phyloP scores from a whole-genome alignment of 768 basidiomycete species.

The Sarcomyxa edulis region DNA sequence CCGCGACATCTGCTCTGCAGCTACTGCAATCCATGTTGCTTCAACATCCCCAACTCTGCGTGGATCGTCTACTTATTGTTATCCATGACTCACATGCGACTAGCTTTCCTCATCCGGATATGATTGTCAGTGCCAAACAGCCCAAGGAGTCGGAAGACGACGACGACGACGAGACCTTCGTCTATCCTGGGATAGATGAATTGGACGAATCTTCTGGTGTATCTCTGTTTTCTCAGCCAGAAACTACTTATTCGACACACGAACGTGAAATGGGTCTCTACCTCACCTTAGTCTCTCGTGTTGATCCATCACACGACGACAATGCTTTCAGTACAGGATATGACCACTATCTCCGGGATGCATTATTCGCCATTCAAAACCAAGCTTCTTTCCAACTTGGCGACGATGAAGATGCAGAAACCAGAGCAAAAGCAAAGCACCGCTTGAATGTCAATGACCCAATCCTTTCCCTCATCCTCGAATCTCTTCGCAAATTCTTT shows the following conservation, averaged over 20 bases:
- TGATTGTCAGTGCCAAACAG: conserved; percentile 20
- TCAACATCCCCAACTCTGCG: conserved; percentile 58
- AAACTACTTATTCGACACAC: conserved; percentile 73
- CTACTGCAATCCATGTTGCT: conserved; percentile 72
- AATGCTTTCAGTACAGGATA: conserved; percentile 83
- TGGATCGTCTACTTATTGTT: conserved; percentile 66
- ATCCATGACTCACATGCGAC: conserved; percentile 70
- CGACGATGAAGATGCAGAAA: conserved; percentile 33
- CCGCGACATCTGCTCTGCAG: conserved; percentile 74
- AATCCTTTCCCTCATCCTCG: conserved; percentile 64
- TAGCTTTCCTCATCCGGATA: conserved; percentile 58
- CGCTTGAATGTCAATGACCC: conserved; percentile 76
- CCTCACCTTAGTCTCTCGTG: conserved; percentile 68
- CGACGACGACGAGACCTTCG: conserved; percentile 47
- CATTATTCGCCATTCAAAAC: conserved; percentile 58
- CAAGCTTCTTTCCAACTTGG: conserved; percentile 53
- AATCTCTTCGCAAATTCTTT: conserved; percentile 74
- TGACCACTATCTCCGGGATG: conserved; percentile 78
- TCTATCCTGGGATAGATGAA: conserved; percentile 28
- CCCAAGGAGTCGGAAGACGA: conserved; percentile 25
- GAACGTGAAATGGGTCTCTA: conserved; percentile 84
- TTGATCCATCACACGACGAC: conserved; percentile 63
- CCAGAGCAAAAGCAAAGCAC: conserved; percentile 54
- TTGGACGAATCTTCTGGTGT: conserved; percentile 12
- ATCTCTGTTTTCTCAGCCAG: conserved; percentile 53